Conservation (phyloP, 2,329 filamentous ascomycete species). For the Alternaria atra region DNA sequence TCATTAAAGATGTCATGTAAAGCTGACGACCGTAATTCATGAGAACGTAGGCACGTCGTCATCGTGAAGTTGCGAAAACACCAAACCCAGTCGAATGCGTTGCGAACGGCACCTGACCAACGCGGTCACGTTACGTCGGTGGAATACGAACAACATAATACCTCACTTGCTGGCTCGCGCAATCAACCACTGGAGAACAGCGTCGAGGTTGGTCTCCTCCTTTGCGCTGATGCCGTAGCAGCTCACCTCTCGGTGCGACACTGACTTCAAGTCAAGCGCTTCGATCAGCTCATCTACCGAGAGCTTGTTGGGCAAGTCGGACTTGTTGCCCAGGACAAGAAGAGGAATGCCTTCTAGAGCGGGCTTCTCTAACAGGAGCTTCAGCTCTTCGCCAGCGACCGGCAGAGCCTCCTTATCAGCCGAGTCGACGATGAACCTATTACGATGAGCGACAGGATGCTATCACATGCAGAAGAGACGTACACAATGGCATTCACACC, state of each 20-base stretch:
- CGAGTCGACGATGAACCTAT: conserved; percentile 92
- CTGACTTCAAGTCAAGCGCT: conserved; percentile 84
- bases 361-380: conserved; percentile 84
- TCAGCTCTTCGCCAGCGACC: conserved; percentile 89
- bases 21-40: conserved; percentile 49
- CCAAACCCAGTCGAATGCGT: conserved; percentile 31
- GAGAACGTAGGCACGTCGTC: conserved; percentile 48
- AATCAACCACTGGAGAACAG: conserved; percentile 95
- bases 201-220: conserved; percentile 97
- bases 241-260: conserved; percentile 92
- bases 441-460: conserved; percentile 36
- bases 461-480: conserved; percentile 39
- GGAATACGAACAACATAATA: conserved; percentile 23
- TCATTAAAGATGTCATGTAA: conserved; percentile 59
- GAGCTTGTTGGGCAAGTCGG: conserved; percentile 88
- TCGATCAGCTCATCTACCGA: conserved; percentile 97
- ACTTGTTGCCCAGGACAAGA: conserved; percentile 96
- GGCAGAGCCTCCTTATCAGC: conserved; percentile 83
- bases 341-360: conserved; percentile 89
- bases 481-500: conserved; percentile 96
- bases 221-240: conserved; percentile 99
- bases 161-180: conserved; percentile 72
- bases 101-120: conserved; percentile 33
- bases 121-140: conserved; percentile 37
- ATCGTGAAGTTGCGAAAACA: conserved; percentile 42